Conservation (phyloP, 116 monocot species). For the Phalaenopsis hybrid region DNA sequence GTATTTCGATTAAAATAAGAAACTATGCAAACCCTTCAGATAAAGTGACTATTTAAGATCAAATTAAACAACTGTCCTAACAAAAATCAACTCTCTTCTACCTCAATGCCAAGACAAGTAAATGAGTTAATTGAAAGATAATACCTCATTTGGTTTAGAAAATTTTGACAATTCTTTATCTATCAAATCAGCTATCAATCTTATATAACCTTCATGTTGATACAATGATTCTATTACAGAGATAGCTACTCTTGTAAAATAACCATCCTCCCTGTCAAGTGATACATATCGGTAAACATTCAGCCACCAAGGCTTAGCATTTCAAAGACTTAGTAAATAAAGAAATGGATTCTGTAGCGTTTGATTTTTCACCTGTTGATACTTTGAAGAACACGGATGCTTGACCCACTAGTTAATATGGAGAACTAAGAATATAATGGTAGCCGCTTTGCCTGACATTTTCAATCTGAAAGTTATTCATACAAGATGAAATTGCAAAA, state of each 20-base stretch:
- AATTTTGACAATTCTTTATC: slow-evolving; percentile 60
- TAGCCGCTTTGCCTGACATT: slow-evolving; percentile 67
- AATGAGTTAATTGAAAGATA: not conserved
- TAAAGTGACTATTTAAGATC: not conserved
- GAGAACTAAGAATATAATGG: slow-evolving; percentile 98
- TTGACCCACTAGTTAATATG: slow-evolving; percentile 90
- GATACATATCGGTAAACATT: not conserved
- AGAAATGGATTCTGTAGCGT: not conserved
- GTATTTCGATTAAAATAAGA: not conserved
- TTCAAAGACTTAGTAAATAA: not conserved
- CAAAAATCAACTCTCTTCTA: not conserved
- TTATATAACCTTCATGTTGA: slow-evolving; percentile 72
- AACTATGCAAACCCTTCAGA: not conserved
- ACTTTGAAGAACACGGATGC: slow-evolving; percentile 63
- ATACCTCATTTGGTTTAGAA: slow-evolving; percentile 53
- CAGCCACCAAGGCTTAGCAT: not conserved
- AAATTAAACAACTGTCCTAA: not conserved
- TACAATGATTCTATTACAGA: slow-evolving; percentile 97
- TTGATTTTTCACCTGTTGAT: slow-evolving; percentile 47
- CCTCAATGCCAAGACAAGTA: not conserved
- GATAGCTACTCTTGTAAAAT: slow-evolving; percentile 62
- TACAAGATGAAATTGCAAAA: not conserved
- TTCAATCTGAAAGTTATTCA: not conserved
- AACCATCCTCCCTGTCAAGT: slow-evolving; percentile 61
- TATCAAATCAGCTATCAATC: slow-evolving; percentile 87